Evolutionary conservation across 768 basidiomycete genomes (phyloP).

Genomic region (Cyclocybe aegerita): DNA sequence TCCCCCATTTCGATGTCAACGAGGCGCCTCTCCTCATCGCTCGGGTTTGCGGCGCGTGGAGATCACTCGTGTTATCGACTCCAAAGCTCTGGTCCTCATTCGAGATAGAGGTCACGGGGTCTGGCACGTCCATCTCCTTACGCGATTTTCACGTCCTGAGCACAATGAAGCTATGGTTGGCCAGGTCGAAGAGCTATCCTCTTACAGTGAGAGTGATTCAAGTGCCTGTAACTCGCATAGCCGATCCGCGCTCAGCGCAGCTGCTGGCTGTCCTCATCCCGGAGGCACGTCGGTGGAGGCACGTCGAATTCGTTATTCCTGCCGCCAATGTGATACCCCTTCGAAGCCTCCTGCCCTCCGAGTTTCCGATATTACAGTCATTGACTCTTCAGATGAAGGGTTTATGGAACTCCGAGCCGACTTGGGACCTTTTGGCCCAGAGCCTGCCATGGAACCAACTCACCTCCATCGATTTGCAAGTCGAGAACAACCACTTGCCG

Average conservation of each 20-base stretch:
- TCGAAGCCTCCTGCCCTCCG: slow-evolving; percentile 18
- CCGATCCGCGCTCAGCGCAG: slow-evolving; percentile 22
- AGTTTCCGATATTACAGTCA: slow-evolving; percentile 28
- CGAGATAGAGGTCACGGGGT: slow-evolving; percentile 28
- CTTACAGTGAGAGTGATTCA: slow-evolving; percentile 32
- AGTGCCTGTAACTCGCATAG: slow-evolving; percentile 13
- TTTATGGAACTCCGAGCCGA: slow-evolving; percentile 13
- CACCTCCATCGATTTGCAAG: slow-evolving; percentile 33
- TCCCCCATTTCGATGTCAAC: slow-evolving; percentile 27
- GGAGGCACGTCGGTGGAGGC: slow-evolving; percentile 35
- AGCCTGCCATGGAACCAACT: slow-evolving; percentile 41
- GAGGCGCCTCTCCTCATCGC: slow-evolving; percentile 39
- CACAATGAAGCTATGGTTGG: slow-evolving; percentile 33
- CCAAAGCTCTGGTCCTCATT: slow-evolving; percentile 51
- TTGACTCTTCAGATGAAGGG: slow-evolving; percentile 31
- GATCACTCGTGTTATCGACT: slow-evolving; percentile 32
- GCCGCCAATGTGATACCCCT: slow-evolving; percentile 24
- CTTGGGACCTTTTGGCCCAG: slow-evolving; percentile 23
- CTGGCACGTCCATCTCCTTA: slow-evolving; percentile 6
- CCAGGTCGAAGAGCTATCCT: slow-evolving; percentile 31
- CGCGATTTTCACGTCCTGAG: slow-evolving; percentile 18
- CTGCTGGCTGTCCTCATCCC: slow-evolving; percentile 29
- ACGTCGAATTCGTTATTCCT: slow-evolving; percentile 34
- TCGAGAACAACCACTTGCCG: slow-evolving; percentile 30
- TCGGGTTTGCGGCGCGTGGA: slow-evolving; percentile 43